A percentile compares a stretch with the other conserved stretches of the same genome.
Conservation (phyloP, 1,284 basidiomycete species). For the Moesziomyces sp. region DNA sequence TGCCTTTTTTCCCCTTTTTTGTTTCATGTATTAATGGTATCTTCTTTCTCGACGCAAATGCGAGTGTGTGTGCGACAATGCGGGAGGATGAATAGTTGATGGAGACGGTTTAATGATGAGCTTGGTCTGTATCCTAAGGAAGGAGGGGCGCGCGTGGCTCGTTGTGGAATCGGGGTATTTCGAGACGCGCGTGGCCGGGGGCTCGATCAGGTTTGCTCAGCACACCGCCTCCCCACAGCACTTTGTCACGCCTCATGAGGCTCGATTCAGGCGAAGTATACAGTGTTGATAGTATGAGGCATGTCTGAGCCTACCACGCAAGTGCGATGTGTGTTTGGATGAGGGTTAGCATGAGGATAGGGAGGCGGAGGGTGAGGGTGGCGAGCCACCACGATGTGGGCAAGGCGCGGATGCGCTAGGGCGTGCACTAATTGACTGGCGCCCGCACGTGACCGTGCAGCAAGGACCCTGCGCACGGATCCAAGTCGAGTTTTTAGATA, state of each 20-base stretch:
- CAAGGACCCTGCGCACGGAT: slow-evolving; percentile 22
- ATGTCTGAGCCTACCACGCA: no score
- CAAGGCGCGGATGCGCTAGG: background rate
- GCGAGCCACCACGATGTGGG: no score
- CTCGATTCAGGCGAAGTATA: background rate
- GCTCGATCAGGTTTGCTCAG: slow-evolving; percentile 12
- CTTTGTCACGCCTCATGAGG: background rate
- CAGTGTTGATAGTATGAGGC: no score
- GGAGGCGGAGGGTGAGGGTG: no score
- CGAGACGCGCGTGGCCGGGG: slow-evolving; percentile 1
- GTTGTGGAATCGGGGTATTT: slow-evolving; percentile 15
- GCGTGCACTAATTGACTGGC: slow-evolving; percentile 49
- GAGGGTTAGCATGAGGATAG: no score
- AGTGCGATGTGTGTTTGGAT: no score
- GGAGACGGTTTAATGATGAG: background rate
- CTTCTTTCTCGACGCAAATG: slow-evolving; percentile 19
- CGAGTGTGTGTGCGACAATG: slow-evolving; percentile 3
- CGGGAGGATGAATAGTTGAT: slow-evolving; percentile 2
- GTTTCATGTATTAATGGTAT: slow-evolving; percentile 55
- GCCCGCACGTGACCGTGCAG: slow-evolving; percentile 46
- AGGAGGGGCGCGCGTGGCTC: slow-evolving; percentile 1
- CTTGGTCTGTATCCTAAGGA: no score
- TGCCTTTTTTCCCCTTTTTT: slow-evolving; percentile 28
- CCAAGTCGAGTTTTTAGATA: background rate
- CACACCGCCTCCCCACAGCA: background rate